phyloP scores from a whole-genome alignment of 2,329 filamentous ascomycete species.

The Penicillium sp. region DNA sequence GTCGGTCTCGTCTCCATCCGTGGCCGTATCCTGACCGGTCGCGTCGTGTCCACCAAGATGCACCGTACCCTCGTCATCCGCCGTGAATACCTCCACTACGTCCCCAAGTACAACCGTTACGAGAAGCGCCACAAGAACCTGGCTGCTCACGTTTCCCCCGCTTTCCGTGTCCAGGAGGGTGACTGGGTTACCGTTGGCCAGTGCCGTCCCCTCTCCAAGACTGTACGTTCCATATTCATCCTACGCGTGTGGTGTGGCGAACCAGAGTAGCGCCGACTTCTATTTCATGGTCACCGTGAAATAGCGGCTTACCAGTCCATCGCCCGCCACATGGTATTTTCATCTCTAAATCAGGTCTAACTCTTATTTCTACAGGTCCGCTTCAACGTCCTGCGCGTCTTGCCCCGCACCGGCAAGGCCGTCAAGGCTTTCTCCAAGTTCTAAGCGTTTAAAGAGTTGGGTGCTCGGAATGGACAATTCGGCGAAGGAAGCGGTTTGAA shows the following conservation, averaged over 20 bases:
- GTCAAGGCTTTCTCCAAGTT: slow-evolving; percentile 99
- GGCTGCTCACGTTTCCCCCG: slow-evolving; percentile 95
- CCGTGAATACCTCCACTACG: slow-evolving; percentile 99
- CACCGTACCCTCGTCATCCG: slow-evolving; percentile 99
- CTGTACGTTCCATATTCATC: slow-evolving; percentile 62
- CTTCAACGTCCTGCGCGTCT: slow-evolving; percentile 99
- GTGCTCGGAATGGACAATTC: slow-evolving; percentile 30
- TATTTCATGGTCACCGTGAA: neutral
- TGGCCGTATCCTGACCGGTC: slow-evolving; percentile 99
- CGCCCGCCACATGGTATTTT: neutral
- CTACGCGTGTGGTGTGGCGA: neutral
- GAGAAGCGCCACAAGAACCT: slow-evolving; percentile 99
- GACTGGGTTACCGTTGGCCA: slow-evolving; percentile 99
- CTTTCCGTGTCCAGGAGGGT: slow-evolving; percentile 99
- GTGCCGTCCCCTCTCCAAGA: slow-evolving; percentile 99
- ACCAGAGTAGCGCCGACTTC: neutral
- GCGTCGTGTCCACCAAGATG: slow-evolving; percentile 99
- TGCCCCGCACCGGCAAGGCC: slow-evolving; percentile 92
- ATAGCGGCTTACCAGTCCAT: neutral
- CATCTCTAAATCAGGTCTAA: slow-evolving; percentile 16
- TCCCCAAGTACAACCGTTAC: slow-evolving; percentile 99
- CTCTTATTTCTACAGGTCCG: slow-evolving; percentile 61
- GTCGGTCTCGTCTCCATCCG: slow-evolving; percentile 98
- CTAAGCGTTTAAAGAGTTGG: slow-evolving; percentile 54
- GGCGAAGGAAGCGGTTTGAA: slow-evolving; percentile 37